Conservation (phyloP, 2,329 filamentous ascomycete genomes). For the Monosporascus sp. region DNA sequence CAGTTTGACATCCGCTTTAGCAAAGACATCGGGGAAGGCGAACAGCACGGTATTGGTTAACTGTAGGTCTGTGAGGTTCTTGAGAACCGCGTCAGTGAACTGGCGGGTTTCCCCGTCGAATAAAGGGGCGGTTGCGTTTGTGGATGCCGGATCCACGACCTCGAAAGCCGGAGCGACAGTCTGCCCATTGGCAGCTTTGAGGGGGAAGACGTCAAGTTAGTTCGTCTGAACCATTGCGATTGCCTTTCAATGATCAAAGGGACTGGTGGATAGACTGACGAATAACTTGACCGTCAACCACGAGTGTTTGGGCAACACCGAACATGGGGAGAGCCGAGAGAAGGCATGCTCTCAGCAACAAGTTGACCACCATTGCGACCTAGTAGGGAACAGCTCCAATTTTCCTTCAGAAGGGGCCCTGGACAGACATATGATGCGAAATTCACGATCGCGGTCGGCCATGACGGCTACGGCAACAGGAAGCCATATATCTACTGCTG, state of each 20-base stretch:
- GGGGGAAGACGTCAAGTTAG: constrained; percentile 12
- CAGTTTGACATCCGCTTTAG: neutral
- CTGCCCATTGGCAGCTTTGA: constrained; percentile 19
- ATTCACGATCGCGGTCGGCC: too few relatives aligned
- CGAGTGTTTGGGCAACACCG: constrained; percentile 18
- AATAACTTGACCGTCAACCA: constrained; percentile 20
- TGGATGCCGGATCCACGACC: constrained; percentile 16
- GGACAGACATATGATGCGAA: neutral
- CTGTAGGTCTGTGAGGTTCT: constrained; percentile 20
- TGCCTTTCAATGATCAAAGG: neutral
- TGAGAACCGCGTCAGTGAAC: constrained; percentile 19
- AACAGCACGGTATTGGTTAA: constrained; percentile 21
- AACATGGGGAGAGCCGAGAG: constrained; percentile 9
- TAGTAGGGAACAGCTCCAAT: neutral
- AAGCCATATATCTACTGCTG: neutral
- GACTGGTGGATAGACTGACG: constrained; percentile 18
- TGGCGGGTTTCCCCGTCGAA: constrained; percentile 22
- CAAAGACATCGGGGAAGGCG: constrained; percentile 13
- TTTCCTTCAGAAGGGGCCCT: neutral
- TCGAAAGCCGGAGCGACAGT: constrained; percentile 20
- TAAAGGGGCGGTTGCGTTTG: constrained; percentile 21
- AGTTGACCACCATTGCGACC: constrained; percentile 13
- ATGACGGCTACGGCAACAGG: neutral
- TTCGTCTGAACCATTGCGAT: neutral
- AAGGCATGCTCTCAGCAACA: constrained; percentile 9